These are phyloP conservation scores for Physcomitrium patens DNA, from an alignment of 225 moss, liverwort and hornwort species.

Conservation along the genomic window DNA sequence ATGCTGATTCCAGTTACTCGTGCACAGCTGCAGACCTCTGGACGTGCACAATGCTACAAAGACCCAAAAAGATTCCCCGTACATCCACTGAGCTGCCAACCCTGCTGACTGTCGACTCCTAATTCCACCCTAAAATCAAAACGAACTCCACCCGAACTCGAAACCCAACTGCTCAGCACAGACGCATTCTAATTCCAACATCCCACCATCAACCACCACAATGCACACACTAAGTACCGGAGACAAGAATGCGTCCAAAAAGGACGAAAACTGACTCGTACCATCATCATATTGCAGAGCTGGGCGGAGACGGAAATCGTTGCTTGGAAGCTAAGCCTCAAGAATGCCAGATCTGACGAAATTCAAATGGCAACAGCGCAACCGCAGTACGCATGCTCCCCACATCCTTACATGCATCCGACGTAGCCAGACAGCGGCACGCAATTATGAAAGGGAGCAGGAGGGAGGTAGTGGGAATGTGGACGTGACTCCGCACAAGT, in stretches of 20 bases:
- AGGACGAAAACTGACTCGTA: neutral
- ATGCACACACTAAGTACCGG: neutral
- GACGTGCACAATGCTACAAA: neutral
- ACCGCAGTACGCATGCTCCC: neutral
- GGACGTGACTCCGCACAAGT: neutral
- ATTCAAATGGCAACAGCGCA: neutral
- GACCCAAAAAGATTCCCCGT: neutral
- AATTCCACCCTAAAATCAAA: neutral
- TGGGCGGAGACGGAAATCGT: neutral
- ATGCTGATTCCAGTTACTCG: neutral
- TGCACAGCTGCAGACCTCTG: neutral
- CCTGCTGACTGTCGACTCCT: neutral
- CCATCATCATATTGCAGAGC: neutral
- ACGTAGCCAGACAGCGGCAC: neutral
- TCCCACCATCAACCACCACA: neutral
- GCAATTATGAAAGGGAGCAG: conserved; percentile 21
- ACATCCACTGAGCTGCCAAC: too few species aligned
- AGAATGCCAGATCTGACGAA: conserved; percentile 5
- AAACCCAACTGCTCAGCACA: neutral
- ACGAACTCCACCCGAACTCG: neutral
- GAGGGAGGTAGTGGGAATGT: conserved; percentile 14
- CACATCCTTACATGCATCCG: neutral
- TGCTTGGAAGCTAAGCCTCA: conserved; percentile 5
- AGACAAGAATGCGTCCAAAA: neutral
- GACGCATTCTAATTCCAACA: neutral